Evolutionary conservation across 1,139 yeast genomes (phyloP), one percentile per base, ranked within the genome.

Genomic region (Zygosaccharomyces pseudobailii): DNA sequence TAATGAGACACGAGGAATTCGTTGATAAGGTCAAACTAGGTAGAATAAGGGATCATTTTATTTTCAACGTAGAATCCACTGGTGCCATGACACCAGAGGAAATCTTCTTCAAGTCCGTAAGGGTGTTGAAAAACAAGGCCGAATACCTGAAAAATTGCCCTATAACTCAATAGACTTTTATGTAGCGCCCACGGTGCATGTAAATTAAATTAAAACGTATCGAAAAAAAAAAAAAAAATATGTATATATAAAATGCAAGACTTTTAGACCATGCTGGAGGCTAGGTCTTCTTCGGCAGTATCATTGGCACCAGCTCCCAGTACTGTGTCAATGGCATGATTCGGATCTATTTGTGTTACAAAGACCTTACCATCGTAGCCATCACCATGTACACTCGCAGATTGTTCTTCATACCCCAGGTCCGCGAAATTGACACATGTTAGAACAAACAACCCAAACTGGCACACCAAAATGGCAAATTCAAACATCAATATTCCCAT

Each of bases 1-100:
- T 90, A 9, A 76, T 92, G 59, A 82, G 98, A 69, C 96, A 92
- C 67, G 85, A 82, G 45, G 96, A 92, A 66, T 92, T 92, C 61
- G 75, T 84, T 45, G 94, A 84, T 42, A 87, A 87, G 63, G 97
- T 92, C 49, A 85, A 85, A 67, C 76, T 92, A 50, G 98, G 97
- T 36, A 81, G 98, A 70, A 77, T 76, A 60, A 82, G 96, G 68
- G 95, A 87, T 66, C 96, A 92, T 63, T 92, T 92, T 66, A 87
- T 92, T 46, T 92, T 88, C 74, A 88, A 87, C 63, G 87, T 92
- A 47, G 98, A 92, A 70, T 83, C 94, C 49, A 84, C 96, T 3
- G 97, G 98, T 35, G 96, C 97, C 42, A 90, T 92, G 95, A 76
- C 88, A 27, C 96, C 98, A 21, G 96, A 87, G 62, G 97, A 90